Evolutionary conservation across 2,329 filamentous ascomycete species (phyloP).

Genomic region (Trichophyton mentagrophytes): DNA sequence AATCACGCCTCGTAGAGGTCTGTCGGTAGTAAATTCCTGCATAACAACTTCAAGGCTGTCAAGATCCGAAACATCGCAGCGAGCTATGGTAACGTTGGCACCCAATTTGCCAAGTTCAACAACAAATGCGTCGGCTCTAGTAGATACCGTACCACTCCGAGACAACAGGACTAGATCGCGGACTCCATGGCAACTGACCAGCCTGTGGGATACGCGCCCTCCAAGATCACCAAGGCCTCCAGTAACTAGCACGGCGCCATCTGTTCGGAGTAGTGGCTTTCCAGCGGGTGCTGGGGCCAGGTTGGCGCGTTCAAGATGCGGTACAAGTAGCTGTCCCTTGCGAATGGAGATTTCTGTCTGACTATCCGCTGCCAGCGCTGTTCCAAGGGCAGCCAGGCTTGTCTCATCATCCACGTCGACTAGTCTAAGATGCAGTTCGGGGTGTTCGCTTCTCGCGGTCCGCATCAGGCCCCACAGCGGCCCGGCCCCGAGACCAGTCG

Average conservation of each 20-base stretch:
- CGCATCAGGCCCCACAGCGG: slow-evolving; percentile 6
- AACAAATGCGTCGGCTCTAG: slow-evolving; percentile 7
- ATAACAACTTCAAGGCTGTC: slow-evolving; percentile 7
- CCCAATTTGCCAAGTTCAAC: slow-evolving; percentile 9
- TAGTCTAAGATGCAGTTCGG: background rate
- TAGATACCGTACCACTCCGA: slow-evolving; percentile 11
- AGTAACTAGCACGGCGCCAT: background rate
- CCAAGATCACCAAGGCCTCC: slow-evolving; percentile 10
- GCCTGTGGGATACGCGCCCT: background rate
- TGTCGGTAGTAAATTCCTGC: background rate
- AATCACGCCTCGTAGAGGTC: background rate
- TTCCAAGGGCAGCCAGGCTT: background rate
- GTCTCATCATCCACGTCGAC: slow-evolving; percentile 6
- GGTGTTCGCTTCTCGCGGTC: slow-evolving; percentile 5
- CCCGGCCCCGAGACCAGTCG: background rate
- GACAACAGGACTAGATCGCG: slow-evolving; percentile 22
- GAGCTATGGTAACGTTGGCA: slow-evolving; percentile 5
- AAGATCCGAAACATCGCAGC: slow-evolving; percentile 11
- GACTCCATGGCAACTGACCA: slow-evolving; percentile 15
- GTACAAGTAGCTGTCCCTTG: background rate
- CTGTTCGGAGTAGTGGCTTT: background rate
- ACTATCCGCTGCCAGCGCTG: background rate
- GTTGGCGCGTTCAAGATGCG: background rate
- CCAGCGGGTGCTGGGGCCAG: background rate
- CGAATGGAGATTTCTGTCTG: background rate